Conservation (phyloP, 371 early-diverging fungal genomes). For the Capniomyces stellatus region DNA sequence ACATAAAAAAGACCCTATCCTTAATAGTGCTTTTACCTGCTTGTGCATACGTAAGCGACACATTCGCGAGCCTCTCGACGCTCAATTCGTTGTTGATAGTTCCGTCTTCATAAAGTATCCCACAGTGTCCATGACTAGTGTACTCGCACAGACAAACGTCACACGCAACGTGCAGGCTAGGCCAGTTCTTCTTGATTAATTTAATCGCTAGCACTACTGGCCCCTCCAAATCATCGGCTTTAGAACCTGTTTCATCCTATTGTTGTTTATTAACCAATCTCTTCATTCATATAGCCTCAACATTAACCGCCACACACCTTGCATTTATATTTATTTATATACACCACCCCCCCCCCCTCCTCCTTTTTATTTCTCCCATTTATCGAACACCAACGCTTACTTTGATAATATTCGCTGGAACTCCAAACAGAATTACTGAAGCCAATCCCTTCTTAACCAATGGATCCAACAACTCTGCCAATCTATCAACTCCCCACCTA, state of each 20-base stretch:
- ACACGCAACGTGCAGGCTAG: conserved; percentile 67
- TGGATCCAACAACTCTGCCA: conserved; percentile 56
- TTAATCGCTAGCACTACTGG: conserved; percentile 74
- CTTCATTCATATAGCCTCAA: no score
- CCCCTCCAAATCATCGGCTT: conserved; percentile 70
- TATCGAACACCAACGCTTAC: neutral
- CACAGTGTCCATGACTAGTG: conserved; percentile 92
- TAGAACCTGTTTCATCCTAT: conserved; percentile 60
- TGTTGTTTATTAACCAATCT: conserved; percentile 17
- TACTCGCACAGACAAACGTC: conserved; percentile 96
- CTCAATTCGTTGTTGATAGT: conserved; percentile 60
- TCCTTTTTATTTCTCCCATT: no score
- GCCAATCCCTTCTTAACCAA: conserved; percentile 72
- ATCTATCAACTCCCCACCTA: conserved; percentile 62
- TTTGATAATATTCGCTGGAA: conserved; percentile 40
- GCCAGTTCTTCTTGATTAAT: conserved; percentile 57
- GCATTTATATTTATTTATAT: no score
- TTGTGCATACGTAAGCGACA: conserved; percentile 69
- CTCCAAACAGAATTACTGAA: conserved; percentile 84
- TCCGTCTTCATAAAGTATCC: conserved; percentile 61
- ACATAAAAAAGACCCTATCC: no score
- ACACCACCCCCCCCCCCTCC: no score
- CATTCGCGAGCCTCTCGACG: conserved; percentile 64
- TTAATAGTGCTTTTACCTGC: no score
- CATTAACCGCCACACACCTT: no score